Evolutionary conservation across 2,329 filamentous ascomycete genomes (phyloP).

Genomic region (Parastagonospora avenae): DNA sequence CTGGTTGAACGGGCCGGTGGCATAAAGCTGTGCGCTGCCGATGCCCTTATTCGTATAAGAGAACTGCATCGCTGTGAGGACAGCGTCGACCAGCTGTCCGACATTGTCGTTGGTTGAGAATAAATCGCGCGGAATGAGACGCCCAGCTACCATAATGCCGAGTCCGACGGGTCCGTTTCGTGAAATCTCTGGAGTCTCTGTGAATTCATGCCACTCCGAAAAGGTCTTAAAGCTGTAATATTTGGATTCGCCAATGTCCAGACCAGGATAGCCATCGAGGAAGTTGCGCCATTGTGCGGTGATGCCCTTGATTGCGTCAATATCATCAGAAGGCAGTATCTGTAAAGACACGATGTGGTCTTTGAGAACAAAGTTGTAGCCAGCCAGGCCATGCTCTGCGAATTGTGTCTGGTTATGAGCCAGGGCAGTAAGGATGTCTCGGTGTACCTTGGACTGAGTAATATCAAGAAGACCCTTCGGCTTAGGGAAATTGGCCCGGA

Average conservation of each 20-base stretch:
- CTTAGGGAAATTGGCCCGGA: constrained; percentile 36
- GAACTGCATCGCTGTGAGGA: constrained; percentile 40
- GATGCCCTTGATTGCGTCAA: constrained; percentile 28
- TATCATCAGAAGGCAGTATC: constrained; percentile 34
- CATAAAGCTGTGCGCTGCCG: constrained; percentile 42
- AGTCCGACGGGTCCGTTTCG: constrained; percentile 43
- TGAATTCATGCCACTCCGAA: constrained; percentile 38
- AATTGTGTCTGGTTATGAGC: constrained; percentile 39
- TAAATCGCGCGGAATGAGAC: constrained; percentile 38
- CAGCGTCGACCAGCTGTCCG: constrained; percentile 34
- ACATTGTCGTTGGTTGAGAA: constrained; percentile 26
- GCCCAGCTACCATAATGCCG: constrained; percentile 39
- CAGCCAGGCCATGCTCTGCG: constrained; percentile 36
- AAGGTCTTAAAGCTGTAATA: constrained; percentile 41
- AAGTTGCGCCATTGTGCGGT: constrained; percentile 40
- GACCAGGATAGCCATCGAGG: constrained; percentile 36
- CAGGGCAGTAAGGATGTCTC: constrained; percentile 36
- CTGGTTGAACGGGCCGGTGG: constrained; percentile 40
- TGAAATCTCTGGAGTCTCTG: constrained; percentile 34
- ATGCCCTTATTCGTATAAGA: constrained; percentile 31
- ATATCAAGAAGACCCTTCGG: constrained; percentile 30
- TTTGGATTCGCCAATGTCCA: constrained; percentile 37
- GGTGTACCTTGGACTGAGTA: constrained; percentile 37
- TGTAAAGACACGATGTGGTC: constrained; percentile 41
- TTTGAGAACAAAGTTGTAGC: constrained; percentile 43